Evolutionary conservation across 2,329 filamentous ascomycete species (phyloP), one percentile per base, ranked within the genome.

Genomic region (Sporothrix curviconia): DNA sequence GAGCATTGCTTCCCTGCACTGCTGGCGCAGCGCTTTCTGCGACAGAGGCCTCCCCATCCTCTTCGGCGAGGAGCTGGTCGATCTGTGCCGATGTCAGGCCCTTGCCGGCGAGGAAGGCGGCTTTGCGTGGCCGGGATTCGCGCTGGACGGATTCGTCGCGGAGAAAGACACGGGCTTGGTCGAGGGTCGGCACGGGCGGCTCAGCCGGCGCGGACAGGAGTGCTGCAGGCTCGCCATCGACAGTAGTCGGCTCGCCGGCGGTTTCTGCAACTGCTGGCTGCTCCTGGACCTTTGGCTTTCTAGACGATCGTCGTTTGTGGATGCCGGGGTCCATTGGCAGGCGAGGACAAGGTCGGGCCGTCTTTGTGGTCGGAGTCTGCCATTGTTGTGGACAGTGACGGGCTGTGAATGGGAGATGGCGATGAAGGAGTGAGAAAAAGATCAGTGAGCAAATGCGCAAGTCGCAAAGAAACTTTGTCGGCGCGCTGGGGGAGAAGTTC

Each of bases 91-190:
- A 74, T 3, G 73, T 74, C 7, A 96, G 74, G 3, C 89, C 89
- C 69, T 96, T 96, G 52, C 82, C 82, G 66, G 85, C 79, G 1
- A 96, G 74, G 64, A 96, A 96, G 7, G 81, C 80, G 19, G 81
- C 76, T 74, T 95, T 95, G 71, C 84, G 85, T 57, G 89, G 86
- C 44, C 78, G 77, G 0, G 86, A 77, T 34, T 86, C 83, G 70
- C 86, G 75, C 59, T 80, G 83, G 58, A 96, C 88, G 19, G 79
- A 77, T 7, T 88, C 83, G 60, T 95, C 86, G 52, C 88, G 76
- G 4, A 96, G 79, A 67, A 96, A 96, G 55, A 78, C 81, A 43
- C 80, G 78, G 28, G 91, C 90, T 67, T 90, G 83, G 15, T 90
- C 83, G 36, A 89, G 55, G 28, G 66, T 68, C 7, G 59, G 58